Evolutionary conservation across 176 grass and related monocot genomes (phyloP), one percentile per base, ranked within the genome.

Genomic region (Zea luxurians): DNA sequence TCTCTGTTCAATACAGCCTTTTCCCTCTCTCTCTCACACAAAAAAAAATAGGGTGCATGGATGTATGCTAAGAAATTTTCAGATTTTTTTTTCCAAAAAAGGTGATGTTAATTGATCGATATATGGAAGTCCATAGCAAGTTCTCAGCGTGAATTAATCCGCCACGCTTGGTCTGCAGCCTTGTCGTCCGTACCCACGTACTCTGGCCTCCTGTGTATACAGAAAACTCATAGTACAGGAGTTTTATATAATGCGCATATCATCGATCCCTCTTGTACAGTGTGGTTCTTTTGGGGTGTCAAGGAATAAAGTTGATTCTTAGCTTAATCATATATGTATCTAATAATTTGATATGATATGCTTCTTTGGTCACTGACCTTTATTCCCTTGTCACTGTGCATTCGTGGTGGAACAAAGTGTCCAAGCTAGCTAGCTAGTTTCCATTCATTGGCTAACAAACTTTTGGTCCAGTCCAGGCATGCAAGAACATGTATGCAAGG

Each of bases 381-480:
- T 78, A 78, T 64, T 70, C 74, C 46, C 74, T 44, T 77, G 42
- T 8, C 16, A 70, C 43, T 61, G 18, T 20, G 37, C 13, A 46
- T 6, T 12, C 60, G 8, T 67, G 71, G n/a, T 21, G 55, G 35
- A 84, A 16, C 37, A 68, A 20, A 66, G 15, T 36, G 71, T 36
- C 4, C 44, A 76, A 7, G 45, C 43, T 69, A 60, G 20, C 75
- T 57, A 46, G 20, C 75, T 57, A 46, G 53, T 70, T 40, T 27
- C 70, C 45, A 5, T 50, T 27, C 3, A 27, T 50, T 27, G 11
- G 34, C 48, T 8, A 61, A 20, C 13, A 68, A 75, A 37, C 37
- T 38, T 65, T 63, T 72, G 79, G 57, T 36, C 78, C 72, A 57
- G 57, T 36, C 78, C 72, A 57, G 48, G 40, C 48, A 16, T 59